Evolutionary conservation across 2,329 filamentous ascomycete genomes (phyloP), one percentile per base, ranked within the genome.

Genomic region (Neoscytalidium dimidiatum): DNA sequence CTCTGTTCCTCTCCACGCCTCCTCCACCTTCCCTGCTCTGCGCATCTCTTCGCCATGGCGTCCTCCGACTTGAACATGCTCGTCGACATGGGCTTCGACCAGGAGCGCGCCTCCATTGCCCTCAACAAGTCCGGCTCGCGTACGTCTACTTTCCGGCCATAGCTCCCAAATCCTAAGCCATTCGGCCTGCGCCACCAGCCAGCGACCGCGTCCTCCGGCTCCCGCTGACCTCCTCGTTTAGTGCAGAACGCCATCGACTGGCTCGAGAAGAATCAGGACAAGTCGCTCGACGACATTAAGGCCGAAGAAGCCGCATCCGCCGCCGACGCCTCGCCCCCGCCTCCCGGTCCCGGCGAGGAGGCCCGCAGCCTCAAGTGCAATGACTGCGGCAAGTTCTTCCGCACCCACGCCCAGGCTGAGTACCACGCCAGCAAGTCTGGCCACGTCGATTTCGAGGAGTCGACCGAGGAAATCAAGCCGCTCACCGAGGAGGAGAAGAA

Each of bases 401-500:
- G 92, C 70, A 92, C 88, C 72, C 87, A 90, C 69, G 88, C 88
- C 28, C 87, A 94, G 69, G 95, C 94, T 9, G 90, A 94, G 72
- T 97, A 92, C 76, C 95, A 99, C 76, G 95, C 93, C 33, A 88
- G 88, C 72, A 97, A 96, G 81, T 94, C 92, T 81, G 58, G 49
- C 11, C 60, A 66, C 35, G 35, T 41, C 33, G 57, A 97, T 78
- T 99, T 99, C 75, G 86, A 91, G 21, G 93, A 99, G 77, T 97
- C 94, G 0, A 94, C 92, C 3, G 94, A 98, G 72, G 93, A 96
- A 74, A 89, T 99, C 70, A 90, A 91, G 3, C 92, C 94, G 0
- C 81, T 99, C 72, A 97, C 94, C 0, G 93, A 94, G 69, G 94
- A 96, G 67, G 90, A 99, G 80, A 97, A 95, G 83, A 89, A 89